A percentile compares a stretch with the other conserved stretches of the same genome.
Conservation (phyloP, 495 filamentous ascomycete species). For the Aspergillus carlsbadensis region DNA sequence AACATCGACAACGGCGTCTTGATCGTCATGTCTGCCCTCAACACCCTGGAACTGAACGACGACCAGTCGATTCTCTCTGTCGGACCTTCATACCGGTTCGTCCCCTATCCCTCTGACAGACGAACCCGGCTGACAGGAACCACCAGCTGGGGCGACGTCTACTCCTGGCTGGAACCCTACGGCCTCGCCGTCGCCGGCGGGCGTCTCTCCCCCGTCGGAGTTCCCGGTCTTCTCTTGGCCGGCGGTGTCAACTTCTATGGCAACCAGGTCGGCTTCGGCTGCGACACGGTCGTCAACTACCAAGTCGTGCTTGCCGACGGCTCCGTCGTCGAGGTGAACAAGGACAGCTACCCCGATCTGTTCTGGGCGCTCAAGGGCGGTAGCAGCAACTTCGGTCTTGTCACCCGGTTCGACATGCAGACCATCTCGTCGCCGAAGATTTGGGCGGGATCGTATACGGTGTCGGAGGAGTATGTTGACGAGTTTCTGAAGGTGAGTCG, state of each 20-base stretch:
- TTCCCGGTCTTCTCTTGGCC: slow-evolving; percentile 46
- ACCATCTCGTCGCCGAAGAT: slow-evolving; percentile 49
- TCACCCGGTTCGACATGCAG: slow-evolving; percentile 48
- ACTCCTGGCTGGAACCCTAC: slow-evolving; percentile 42
- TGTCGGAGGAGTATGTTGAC: slow-evolving; percentile 28
- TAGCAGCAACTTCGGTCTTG: slow-evolving; percentile 54
- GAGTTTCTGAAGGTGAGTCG: slow-evolving; percentile 30
- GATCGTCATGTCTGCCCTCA: slow-evolving; percentile 53
- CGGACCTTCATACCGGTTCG: slow-evolving; percentile 29
- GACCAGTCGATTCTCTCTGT: slow-evolving; percentile 31
- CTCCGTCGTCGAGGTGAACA: slow-evolving; percentile 52
- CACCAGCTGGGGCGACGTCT: slow-evolving; percentile 55
- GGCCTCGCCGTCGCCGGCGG: slow-evolving; percentile 53
- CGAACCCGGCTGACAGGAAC: slow-evolving; percentile 15
- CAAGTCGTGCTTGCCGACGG: slow-evolving; percentile 64
- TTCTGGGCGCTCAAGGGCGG: slow-evolving; percentile 61
- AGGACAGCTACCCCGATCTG: slow-evolving; percentile 52
- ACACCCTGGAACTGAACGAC: slow-evolving; percentile 26
- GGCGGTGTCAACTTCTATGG: slow-evolving; percentile 53
- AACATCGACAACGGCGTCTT: slow-evolving; percentile 52
- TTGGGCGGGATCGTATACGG: slow-evolving; percentile 41
- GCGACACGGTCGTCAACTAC: slow-evolving; percentile 50
- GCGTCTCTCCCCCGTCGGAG: slow-evolving; percentile 54
- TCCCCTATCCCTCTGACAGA: slow-evolving; percentile 23
- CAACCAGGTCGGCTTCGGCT: slow-evolving; percentile 46